Percentiles rank a stretch among this genome's conserved stretches.
Conservation (phyloP, 371 early-diverging fungal species). For the Mucor indicus region DNA sequence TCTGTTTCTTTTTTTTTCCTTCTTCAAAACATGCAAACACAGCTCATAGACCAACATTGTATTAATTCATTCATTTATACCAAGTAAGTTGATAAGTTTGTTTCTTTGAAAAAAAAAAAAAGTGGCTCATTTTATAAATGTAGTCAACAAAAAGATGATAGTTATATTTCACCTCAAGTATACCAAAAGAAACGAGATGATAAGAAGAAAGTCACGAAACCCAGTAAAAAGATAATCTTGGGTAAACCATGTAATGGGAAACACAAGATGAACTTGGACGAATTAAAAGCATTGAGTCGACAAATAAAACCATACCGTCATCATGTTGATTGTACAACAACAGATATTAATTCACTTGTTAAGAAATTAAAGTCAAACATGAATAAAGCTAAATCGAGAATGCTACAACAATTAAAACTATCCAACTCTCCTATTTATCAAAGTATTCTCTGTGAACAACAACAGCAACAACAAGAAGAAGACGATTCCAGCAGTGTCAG, state of each 20-base stretch:
- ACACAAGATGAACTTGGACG: slow-evolving; percentile 19
- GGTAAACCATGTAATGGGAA: slow-evolving; percentile 9
- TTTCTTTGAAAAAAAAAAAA: background rate
- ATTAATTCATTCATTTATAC: slow-evolving; percentile 10
- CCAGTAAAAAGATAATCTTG: slow-evolving; percentile 16
- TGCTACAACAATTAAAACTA: slow-evolving; percentile 17
- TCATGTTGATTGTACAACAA: background rate
- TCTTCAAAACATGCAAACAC: background rate
- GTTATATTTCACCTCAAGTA: slow-evolving; percentile 8
- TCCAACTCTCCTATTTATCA: slow-evolving; percentile 8
- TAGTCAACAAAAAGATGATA: background rate
- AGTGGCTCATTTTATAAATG: background rate
- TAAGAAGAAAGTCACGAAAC: background rate
- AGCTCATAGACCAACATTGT: slow-evolving; percentile 2
- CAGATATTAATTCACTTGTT: slow-evolving; percentile 10
- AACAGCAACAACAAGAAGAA: slow-evolving; percentile 1
- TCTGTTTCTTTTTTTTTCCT: background rate
- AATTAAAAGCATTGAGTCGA: slow-evolving; percentile 20
- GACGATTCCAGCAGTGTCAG: slow-evolving; percentile 23
- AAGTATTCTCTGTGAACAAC: background rate
- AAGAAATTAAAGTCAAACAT: slow-evolving; percentile 14
- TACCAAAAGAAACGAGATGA: slow-evolving; percentile 6
- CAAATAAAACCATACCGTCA: slow-evolving; percentile 9
- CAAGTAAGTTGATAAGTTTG: background rate
- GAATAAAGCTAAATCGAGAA: slow-evolving; percentile 13